Conservation (phyloP, 768 basidiomycete species). For the Amanita pseudoporphyria region DNA sequence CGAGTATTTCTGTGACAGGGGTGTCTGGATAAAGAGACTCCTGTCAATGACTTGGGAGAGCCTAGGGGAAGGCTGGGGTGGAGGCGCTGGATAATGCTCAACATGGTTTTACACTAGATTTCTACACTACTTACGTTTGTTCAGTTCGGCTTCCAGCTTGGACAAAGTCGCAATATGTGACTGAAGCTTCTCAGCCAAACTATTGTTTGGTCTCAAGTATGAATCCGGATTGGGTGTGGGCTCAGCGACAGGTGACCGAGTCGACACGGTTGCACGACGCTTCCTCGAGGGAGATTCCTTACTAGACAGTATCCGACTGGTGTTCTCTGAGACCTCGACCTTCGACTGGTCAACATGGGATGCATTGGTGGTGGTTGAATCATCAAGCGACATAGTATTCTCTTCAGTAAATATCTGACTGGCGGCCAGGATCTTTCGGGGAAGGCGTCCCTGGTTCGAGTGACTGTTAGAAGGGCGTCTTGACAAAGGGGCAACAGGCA, state of each 20-base stretch:
- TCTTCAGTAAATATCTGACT: conserved; percentile 61
- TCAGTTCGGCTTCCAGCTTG: conserved; percentile 54
- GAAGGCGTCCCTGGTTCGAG: conserved; percentile 42
- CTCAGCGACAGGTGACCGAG: conserved; percentile 40
- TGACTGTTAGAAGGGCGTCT: conserved; percentile 33
- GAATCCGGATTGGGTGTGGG: conserved; percentile 23
- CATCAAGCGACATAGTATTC: conserved; percentile 9
- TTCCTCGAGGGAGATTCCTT: conserved; percentile 34
- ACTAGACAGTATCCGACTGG: conserved; percentile 23
- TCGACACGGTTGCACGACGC: conserved; percentile 60
- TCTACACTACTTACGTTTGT: conserved; percentile 38
- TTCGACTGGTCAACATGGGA: conserved; percentile 23
- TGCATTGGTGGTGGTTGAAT: conserved; percentile 17
- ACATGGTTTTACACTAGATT: not conserved
- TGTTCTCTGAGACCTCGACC: conserved; percentile 13
- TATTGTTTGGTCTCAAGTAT: conserved; percentile 57
- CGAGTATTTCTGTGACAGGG: conserved; percentile 30
- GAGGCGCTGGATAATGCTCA: conserved; percentile 20
- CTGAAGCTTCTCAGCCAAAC: conserved; percentile 40
- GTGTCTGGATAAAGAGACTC: conserved; percentile 55
- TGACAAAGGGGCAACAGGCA: conserved; percentile 51
- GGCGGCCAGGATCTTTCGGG: conserved; percentile 53
- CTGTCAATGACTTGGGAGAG: conserved; percentile 63
- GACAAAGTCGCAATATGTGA: conserved; percentile 60
- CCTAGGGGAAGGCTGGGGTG: conserved; percentile 36